Percentiles rank a stretch among this genome's conserved stretches.
Evolutionary conservation across 257 asterid genomes (phyloP).

Genomic region (Fraxinus cuspidata): DNA sequence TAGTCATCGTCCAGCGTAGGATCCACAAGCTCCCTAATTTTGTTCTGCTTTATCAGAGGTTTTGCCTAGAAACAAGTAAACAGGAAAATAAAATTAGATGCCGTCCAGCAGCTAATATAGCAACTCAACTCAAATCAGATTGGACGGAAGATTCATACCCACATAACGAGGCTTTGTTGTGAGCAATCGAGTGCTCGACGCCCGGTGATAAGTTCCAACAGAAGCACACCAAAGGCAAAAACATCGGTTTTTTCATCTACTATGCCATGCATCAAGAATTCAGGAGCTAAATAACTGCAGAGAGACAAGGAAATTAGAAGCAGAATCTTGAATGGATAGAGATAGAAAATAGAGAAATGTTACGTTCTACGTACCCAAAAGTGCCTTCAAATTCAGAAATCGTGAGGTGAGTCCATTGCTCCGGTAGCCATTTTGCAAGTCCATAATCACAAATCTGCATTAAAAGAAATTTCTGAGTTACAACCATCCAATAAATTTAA

Average conservation of each 20-base stretch:
- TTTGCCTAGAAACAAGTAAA: constrained; percentile 55
- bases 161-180: constrained; percentile 90
- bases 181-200: constrained; percentile 92
- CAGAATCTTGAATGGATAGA: neutral
- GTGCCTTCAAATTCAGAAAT: constrained; percentile 67
- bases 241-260: constrained; percentile 89
- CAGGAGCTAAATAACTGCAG: constrained; percentile 89
- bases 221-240: constrained; percentile 81
- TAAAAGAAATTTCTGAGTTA: neutral
- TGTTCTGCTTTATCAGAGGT: constrained; percentile 83
- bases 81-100: constrained; percentile 6
- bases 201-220: constrained; percentile 83
- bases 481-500: constrained; percentile 5
- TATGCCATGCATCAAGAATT: constrained; percentile 91
- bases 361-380: constrained; percentile 46
- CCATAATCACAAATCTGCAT: constrained; percentile 76
- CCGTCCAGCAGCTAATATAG: neutral
- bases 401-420: constrained; percentile 62
- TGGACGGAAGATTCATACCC: constrained; percentile 50
- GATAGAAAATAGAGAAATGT: neutral
- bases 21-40: constrained; percentile 72
- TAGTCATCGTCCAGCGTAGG: constrained; percentile 61
- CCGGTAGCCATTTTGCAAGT: constrained; percentile 75
- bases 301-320: neutral
- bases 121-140: neutral